Evolutionary conservation across 805 yeast genomes (phyloP).

Genomic region (Myxozyma neotropica): DNA sequence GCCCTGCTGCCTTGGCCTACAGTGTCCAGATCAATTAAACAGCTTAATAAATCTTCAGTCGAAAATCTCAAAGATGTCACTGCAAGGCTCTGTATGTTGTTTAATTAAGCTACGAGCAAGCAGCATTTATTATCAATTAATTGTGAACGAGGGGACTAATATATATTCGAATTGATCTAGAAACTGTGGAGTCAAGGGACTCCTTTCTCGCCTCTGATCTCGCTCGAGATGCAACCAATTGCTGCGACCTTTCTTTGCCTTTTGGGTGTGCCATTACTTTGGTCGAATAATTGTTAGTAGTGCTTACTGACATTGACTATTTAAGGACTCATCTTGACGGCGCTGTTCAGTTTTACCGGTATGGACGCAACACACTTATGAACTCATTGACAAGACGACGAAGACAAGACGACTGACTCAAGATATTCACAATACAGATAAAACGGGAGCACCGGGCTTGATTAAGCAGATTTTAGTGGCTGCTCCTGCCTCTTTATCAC

Average conservation of each 20-base stretch:
- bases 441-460: slow-evolving; percentile 23
- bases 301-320: background rate
- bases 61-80: no score
- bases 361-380: no score
- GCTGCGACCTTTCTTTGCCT: slow-evolving; percentile 17
- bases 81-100: no score
- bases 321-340: slow-evolving; percentile 20
- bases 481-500: slow-evolving; percentile 25
- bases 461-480: slow-evolving; percentile 21
- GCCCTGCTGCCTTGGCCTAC: no score
- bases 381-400: no score
- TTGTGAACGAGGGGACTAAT: no score
- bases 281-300: background rate
- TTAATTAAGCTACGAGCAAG: no score
- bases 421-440: slow-evolving; percentile 12
- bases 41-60: no score
- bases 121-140: no score
- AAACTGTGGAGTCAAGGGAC: slow-evolving; percentile 25
- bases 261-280: slow-evolving; percentile 10
- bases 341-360: slow-evolving; percentile 28
- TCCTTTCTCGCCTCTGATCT: slow-evolving; percentile 20
- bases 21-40: no score
- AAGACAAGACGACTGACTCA: no score
- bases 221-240: slow-evolving; percentile 17
- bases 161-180: slow-evolving; percentile 7